A percentile compares a stretch with the other conserved stretches of the same genome.
Evolutionary conservation across 805 yeast species (phyloP).

Genomic region (Ogataea parapolymorpha): DNA sequence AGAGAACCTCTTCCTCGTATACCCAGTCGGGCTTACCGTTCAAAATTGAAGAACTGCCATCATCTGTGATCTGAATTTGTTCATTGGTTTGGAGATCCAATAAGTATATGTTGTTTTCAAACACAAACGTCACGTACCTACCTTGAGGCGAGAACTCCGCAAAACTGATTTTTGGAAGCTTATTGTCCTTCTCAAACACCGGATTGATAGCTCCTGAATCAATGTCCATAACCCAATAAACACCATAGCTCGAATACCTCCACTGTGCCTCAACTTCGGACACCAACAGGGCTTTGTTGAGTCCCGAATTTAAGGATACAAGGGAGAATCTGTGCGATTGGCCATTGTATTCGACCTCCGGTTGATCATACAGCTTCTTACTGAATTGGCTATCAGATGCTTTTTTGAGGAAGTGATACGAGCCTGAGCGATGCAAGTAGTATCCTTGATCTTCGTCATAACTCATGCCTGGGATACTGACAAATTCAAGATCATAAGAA

Average conservation of each 20-base stretch:
- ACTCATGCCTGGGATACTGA: constrained; percentile 28
- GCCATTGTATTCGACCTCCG: constrained; percentile 41
- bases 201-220: constrained; percentile 27
- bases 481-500: constrained; percentile 23
- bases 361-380: constrained; percentile 30
- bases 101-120: constrained; percentile 52
- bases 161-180: constrained; percentile 41
- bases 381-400: constrained; percentile 30
- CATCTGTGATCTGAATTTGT: constrained; percentile 40
- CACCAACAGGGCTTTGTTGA: constrained; percentile 50
- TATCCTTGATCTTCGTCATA: constrained; percentile 43
- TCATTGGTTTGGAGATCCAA: constrained; percentile 32
- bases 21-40: constrained; percentile 84
- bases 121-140: constrained; percentile 53
- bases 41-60: constrained; percentile 49
- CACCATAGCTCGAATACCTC: constrained; percentile 65
- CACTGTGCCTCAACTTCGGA: constrained; percentile 52
- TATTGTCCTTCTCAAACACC: constrained; percentile 21
- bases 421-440: constrained; percentile 26
- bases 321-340: constrained; percentile 37
- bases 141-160: constrained; percentile 63
- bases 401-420: constrained; percentile 18
- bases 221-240: constrained; percentile 61
- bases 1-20: constrained; percentile 75
- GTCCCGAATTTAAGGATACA: constrained; percentile 42